Base-by-base conservation (phyloP, 2,329 filamentous ascomycete genomes). In the Cercospora sp. region DNA sequence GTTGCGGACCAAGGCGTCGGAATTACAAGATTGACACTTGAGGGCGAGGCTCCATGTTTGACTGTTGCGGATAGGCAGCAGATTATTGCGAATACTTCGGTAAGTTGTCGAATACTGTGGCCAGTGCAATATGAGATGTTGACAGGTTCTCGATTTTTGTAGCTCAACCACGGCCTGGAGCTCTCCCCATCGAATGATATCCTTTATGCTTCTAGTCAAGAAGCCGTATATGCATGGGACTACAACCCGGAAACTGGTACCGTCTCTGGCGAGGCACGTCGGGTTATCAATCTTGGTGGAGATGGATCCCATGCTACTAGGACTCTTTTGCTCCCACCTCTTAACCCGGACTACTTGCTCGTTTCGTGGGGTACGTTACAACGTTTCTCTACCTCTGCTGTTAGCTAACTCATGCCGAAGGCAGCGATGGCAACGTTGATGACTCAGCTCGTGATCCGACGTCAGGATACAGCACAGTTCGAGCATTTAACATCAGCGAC, bases 401-500 rank as follows among this genome's bases (percentile, higher is more conserved):
- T n/a, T n/a, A n/a, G n/a, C n/a, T n/a, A n/a, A n/a, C n/a, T n/a
- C n/a, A n/a, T n/a, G n/a, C n/a, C n/a, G n/a, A n/a, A n/a, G n/a
- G n/a, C n/a, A n/a, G n/a, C n/a, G 80, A 83, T 30, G 80, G 81
- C 28, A 91, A 93, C 75, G 81, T 90, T 30, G 90, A 93, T 75
- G 65, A 75, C 64, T 42, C 80, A 5, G 85, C 90, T 1, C 78
- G 79, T 12, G 78, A 86, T 63, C 75, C 85, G 26, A 76, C 76
- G 3, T 85, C 84, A 0, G 90, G 90, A 2, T 84, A 87, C 68
- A 87, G 87, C n/a, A 89, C 91, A 70, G 85, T 93, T 74, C 89
- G 88, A 69, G 86, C 86, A 30, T 89, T 87, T 77, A 83, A 87
- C 67, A 76, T 87, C 30, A 81, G 75, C 62, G 80, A 83, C 62